phyloP scores from a whole-genome alignment of 192 early-diverging fungal species.

The Coemansia sp. region DNA sequence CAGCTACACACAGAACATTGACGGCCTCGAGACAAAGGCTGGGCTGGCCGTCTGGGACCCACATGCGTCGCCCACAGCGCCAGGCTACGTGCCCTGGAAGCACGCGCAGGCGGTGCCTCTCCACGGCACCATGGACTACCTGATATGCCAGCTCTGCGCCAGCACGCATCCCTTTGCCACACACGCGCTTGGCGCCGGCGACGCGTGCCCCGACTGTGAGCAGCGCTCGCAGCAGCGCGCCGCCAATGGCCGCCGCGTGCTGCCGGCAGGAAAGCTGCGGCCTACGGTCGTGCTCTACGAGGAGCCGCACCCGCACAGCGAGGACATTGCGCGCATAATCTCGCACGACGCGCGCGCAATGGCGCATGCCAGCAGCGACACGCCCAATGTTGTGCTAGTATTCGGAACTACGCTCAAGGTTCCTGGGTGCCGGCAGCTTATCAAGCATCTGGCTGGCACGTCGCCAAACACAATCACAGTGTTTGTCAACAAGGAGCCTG shows the following conservation, averaged over 20 bases:
- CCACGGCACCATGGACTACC: constrained; percentile 81
- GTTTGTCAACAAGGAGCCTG: constrained; percentile 48
- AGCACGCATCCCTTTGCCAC: constrained; percentile 58
- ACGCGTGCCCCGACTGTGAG: constrained; percentile 47
- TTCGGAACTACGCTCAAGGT: constrained; percentile 56
- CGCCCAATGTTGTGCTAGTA: constrained; percentile 43
- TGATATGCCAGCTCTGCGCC: constrained; percentile 86
- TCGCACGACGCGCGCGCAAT: constrained; percentile 40
- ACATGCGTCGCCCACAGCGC: constrained; percentile 4
- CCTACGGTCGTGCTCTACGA: constrained; percentile 95
- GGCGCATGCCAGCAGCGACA: background rate
- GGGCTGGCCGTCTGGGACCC: constrained; percentile 58
- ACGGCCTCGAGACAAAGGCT: constrained; percentile 79
- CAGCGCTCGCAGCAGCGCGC: constrained; percentile 21
- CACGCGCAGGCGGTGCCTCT: constrained; percentile 71
- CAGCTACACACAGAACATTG: constrained; percentile 98
- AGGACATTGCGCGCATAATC: constrained; percentile 47
- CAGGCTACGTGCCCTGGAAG: constrained; percentile 29
- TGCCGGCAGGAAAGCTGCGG: constrained; percentile 73
- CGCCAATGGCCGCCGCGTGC: constrained; percentile 64
- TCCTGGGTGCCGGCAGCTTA: constrained; percentile 49
- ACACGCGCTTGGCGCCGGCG: constrained; percentile 61
- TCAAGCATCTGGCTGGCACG: constrained; percentile 30
- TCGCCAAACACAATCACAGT: constrained; percentile 25
- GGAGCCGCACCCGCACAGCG: constrained; percentile 58